These are phyloP conservation scores for Colletotrichum salicis DNA, from an alignment of 2,329 filamentous ascomycete species.

Conservation along the genomic window DNA sequence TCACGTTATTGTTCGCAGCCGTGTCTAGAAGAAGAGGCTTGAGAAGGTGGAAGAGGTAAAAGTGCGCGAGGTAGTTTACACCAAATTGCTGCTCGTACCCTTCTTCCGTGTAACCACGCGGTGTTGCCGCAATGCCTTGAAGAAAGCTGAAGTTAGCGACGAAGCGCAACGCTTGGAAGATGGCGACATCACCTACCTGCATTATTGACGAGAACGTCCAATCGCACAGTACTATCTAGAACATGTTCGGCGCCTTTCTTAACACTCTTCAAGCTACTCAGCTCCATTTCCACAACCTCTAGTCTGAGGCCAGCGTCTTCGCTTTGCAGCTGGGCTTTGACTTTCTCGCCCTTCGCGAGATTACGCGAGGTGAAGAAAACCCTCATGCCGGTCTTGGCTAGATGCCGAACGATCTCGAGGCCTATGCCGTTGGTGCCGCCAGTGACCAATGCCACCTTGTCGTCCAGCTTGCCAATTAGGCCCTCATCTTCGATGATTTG, in stretches of 20 bases:
- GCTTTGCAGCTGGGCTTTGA: constrained; percentile 23
- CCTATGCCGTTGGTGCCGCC: constrained; percentile 54
- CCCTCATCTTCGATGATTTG: constrained; percentile 48
- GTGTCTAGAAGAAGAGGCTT: constrained; percentile 53
- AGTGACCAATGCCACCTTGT: constrained; percentile 54
- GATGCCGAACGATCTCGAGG: constrained; percentile 52
- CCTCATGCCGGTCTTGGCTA: constrained; percentile 54
- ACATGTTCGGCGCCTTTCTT: constrained; percentile 38
- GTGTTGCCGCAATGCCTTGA: constrained; percentile 35
- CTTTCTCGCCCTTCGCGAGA: constrained; percentile 42
- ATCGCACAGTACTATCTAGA: constrained; percentile 30
- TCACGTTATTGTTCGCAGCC: constrained; percentile 48
- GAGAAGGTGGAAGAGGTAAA: constrained; percentile 63
- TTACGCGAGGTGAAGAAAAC: constrained; percentile 56
- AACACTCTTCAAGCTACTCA: constrained; percentile 45
- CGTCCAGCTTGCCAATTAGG: constrained; percentile 42
- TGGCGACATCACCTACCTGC: constrained; percentile 43
- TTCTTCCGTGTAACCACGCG: constrained; percentile 34
- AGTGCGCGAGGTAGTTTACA: constrained; percentile 64
- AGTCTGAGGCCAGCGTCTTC: constrained; percentile 38
- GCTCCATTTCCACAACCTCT: constrained; percentile 48
- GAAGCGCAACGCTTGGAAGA: background rate
- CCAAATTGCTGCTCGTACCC: constrained; percentile 55
- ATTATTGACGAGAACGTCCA: constrained; percentile 53
- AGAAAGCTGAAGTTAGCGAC: background rate